Evolutionary conservation across 257 asterid species (phyloP).

Genomic region (Nicotiana noctiflora): DNA sequence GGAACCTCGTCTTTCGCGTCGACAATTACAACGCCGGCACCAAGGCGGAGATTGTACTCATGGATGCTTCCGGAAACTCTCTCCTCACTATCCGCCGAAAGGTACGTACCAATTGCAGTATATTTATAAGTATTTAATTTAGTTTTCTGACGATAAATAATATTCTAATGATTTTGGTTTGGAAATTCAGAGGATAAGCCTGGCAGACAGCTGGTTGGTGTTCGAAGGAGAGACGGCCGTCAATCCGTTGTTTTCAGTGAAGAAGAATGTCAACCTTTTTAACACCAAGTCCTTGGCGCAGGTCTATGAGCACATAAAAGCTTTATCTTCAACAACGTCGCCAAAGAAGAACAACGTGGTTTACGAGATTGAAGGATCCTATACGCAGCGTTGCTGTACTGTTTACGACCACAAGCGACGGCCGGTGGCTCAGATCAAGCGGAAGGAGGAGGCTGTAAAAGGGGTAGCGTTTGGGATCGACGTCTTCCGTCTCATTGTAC

Average conservation of each 20-base stretch:
- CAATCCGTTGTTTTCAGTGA: slow-evolving; percentile 36
- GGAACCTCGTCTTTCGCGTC: slow-evolving; percentile 65
- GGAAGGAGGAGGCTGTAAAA: slow-evolving; percentile 48
- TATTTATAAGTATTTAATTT: too few species aligned
- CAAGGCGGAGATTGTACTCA: slow-evolving; percentile 42
- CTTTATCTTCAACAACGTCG: background rate
- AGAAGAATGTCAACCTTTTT: slow-evolving; percentile 36
- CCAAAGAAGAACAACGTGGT: background rate
- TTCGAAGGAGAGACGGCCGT: slow-evolving; percentile 43
- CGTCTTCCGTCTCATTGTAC: slow-evolving; percentile 47
- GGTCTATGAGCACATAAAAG: slow-evolving; percentile 13
- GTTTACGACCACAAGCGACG: slow-evolving; percentile 47
- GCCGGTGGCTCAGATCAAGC: slow-evolving; percentile 57
- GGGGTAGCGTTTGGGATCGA: slow-evolving; percentile 53
- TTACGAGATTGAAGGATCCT: slow-evolving; percentile 55
- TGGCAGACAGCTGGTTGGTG: slow-evolving; percentile 58
- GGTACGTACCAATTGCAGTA: slow-evolving; percentile 18
- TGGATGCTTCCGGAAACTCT: slow-evolving; percentile 60
- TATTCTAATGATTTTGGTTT: background rate
- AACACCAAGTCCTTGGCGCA: slow-evolving; percentile 32
- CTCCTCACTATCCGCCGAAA: slow-evolving; percentile 71
- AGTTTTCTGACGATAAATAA: background rate
- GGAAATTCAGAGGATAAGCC: slow-evolving; percentile 40
- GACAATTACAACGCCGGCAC: slow-evolving; percentile 52
- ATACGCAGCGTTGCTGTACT: slow-evolving; percentile 38